Base-by-base conservation (phyloP, 148 eudicot species). In the Amaranthus palmeri region DNA sequence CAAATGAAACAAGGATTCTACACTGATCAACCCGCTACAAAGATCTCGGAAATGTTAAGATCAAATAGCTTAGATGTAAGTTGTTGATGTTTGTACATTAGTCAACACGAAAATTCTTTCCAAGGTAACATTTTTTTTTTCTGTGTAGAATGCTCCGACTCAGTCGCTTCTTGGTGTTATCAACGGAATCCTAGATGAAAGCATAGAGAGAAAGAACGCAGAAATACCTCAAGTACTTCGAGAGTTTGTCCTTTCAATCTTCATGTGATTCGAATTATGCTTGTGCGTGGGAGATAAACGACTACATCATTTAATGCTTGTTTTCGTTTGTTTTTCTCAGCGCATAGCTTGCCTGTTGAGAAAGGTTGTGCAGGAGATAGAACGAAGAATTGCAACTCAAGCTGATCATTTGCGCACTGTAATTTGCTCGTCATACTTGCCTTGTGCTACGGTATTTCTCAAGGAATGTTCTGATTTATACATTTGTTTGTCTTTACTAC, bases 331-430 rank as follows among this genome's bases (percentile, higher is more conserved):
- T 44, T 67, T 62, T 69, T 61, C 60, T 62, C 86, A 95, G 99
- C 85, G 96, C 41, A 90, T 92, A 44, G 96, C 92, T n/a, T 84
- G 89, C 83, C 80, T 95, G 58, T 71, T 95, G 80, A 85, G 99
- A 74, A 95, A 92, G 83, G 97, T 92, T 25, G 89, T 95, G 81
- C 96, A 88, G 83, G 99, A 95, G 85, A 90, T 95, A 59, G 99
- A 95, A 77, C 76, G 93, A 54, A 87, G 99, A 67, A 84, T 95
- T 73, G 84, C 90, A 72, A 95, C 96, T 78, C 97, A 95, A 81
- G 93, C 92, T 51, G 97, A 92, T 56, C 96, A 95, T 77, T 77
- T 95, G 46, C 86, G 87, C 79, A 90, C 91, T 71, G 99, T 92
- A 92, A 85, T 67, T 57, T 60, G 61, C 51, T 75, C 64, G n/a